Evolutionary conservation across 176 grass and related monocot genomes (phyloP), one percentile per base, ranked within the genome.

Genomic region (Phoenix dactylifera): DNA sequence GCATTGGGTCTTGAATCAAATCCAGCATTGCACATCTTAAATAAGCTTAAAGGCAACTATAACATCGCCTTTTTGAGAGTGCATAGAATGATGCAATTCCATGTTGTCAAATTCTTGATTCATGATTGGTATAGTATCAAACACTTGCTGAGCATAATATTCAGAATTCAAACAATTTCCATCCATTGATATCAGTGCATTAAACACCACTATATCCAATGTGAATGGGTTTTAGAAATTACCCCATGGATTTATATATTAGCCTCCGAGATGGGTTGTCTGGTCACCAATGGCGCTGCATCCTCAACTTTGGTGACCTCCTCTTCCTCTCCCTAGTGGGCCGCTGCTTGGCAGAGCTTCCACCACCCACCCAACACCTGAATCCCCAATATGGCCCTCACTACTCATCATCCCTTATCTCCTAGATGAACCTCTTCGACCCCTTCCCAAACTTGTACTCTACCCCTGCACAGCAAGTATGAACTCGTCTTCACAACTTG

Each of bases 51-150:
- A 69, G 7, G 80, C 80, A 18, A 76, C 75, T 54, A 58, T 39
- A 22, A 58, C 66, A 53, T 84, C 66, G n/a, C 83, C 83, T 78
- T 57, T 84, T 73, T 78, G 74, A 15, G 88, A 81, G 75, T 78
- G 76, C 5, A 84, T 74, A 52, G 83, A 93, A 62, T 87, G 61
- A 93, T 76, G 6, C 73, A 76, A 16, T 87, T 93, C 88, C 88
- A 93, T 4, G 84, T 83, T 58, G 87, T 87, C 52, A 69, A 64
- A 70, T 76, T 78, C 69, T 69, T 81, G 50, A 32, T 12, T 44
- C 10, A 3, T 44, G 7, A 44, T 58, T 22, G 18, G 70, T 2
- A 22, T 63, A 7, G 17, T 48, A 61, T 81, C 77, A 78, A 93
- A 87, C 66, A 87, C 70, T 12, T 49, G 66, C 12, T 80, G 70